These are phyloP conservation scores for Yamadazyma conglobata DNA, from an alignment of 1,139 yeast species.

Conservation along the genomic window DNA sequence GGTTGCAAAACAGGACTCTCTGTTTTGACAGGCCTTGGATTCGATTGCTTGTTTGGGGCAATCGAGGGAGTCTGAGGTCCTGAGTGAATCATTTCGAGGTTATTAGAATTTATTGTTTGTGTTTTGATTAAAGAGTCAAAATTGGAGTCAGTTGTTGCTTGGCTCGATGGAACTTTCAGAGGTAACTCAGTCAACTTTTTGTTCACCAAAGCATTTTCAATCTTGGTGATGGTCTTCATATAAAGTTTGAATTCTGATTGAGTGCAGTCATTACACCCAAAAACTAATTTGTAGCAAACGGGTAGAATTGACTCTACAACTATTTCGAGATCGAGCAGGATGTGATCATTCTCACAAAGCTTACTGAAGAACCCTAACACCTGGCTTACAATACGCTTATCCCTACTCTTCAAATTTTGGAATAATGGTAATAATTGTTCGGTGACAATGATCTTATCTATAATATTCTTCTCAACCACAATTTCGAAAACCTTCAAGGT, in stretches of 20 bases:
- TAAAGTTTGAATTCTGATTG: slow-evolving; percentile 33
- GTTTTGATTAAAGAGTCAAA: slow-evolving; percentile 34
- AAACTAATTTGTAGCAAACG: slow-evolving; percentile 35
- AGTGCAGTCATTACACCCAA: slow-evolving; percentile 42
- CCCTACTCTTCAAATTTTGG: slow-evolving; percentile 72
- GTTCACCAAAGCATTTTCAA: slow-evolving; percentile 28
- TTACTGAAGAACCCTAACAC: slow-evolving; percentile 52
- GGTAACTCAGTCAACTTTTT: slow-evolving; percentile 30
- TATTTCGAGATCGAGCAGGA: slow-evolving; percentile 34
- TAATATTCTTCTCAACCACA: slow-evolving; percentile 53
- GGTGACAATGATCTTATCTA: slow-evolving; percentile 68
- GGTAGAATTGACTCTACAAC: slow-evolving; percentile 37
- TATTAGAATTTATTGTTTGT: slow-evolving; percentile 30
- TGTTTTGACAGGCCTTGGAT: slow-evolving; percentile 4
- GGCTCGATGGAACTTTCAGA: slow-evolving; percentile 9
- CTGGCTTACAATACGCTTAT: slow-evolving; percentile 59
- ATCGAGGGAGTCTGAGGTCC: slow-evolving; percentile 23
- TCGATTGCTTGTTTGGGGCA: slow-evolving; percentile 10
- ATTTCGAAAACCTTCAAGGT: slow-evolving; percentile 63
- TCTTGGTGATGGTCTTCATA: slow-evolving; percentile 23
- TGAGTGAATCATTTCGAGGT: slow-evolving; percentile 21
- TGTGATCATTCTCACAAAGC: slow-evolving; percentile 36
- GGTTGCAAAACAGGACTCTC: slow-evolving; percentile 11
- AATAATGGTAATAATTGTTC: slow-evolving; percentile 80
- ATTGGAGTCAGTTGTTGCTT: slow-evolving; percentile 9